Conservation (phyloP, 2,329 filamentous ascomycete genomes). For the Xylaria sp. region DNA sequence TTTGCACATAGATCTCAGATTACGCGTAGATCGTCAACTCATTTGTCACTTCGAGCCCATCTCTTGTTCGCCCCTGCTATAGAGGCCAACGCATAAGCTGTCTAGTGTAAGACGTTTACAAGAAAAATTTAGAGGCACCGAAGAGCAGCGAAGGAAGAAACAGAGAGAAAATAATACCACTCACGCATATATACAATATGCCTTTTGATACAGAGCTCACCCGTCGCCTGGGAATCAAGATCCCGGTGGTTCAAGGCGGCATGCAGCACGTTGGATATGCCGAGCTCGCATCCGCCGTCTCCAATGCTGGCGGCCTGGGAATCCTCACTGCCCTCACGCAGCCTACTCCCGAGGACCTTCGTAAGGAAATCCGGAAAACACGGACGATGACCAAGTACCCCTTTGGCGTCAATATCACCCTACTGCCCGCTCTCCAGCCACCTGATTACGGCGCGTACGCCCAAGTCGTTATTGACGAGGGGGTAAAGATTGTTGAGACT, state of each 20-base stretch:
- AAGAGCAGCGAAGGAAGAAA: background rate
- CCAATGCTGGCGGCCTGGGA: slow-evolving; percentile 84
- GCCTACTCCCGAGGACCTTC: slow-evolving; percentile 89
- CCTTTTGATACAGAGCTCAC: slow-evolving; percentile 69
- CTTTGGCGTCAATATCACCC: slow-evolving; percentile 95
- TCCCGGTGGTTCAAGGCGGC: slow-evolving; percentile 85
- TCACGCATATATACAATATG: slow-evolving; percentile 54
- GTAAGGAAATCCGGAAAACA: slow-evolving; percentile 91
- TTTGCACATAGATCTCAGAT: slow-evolving; percentile 15
- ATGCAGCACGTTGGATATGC: slow-evolving; percentile 90
- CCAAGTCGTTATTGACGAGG: slow-evolving; percentile 92
- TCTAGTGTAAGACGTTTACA: background rate
- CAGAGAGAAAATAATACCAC: background rate
- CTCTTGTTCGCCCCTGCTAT: background rate
- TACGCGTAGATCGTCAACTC: background rate
- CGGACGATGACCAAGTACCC: slow-evolving; percentile 80
- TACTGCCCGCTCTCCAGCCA: slow-evolving; percentile 87
- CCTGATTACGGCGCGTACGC: slow-evolving; percentile 95
- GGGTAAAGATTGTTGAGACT: slow-evolving; percentile 90
- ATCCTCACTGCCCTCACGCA: slow-evolving; percentile 91
- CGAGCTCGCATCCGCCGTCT: slow-evolving; percentile 79
- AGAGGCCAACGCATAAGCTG: background rate
- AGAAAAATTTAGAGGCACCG: background rate
- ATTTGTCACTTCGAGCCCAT: slow-evolving; percentile 2
- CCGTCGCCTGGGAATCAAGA: slow-evolving; percentile 65